Evolutionary conservation across 2,329 filamentous ascomycete species (phyloP).

Genomic region (Tolypocladium ophioglossoides): DNA sequence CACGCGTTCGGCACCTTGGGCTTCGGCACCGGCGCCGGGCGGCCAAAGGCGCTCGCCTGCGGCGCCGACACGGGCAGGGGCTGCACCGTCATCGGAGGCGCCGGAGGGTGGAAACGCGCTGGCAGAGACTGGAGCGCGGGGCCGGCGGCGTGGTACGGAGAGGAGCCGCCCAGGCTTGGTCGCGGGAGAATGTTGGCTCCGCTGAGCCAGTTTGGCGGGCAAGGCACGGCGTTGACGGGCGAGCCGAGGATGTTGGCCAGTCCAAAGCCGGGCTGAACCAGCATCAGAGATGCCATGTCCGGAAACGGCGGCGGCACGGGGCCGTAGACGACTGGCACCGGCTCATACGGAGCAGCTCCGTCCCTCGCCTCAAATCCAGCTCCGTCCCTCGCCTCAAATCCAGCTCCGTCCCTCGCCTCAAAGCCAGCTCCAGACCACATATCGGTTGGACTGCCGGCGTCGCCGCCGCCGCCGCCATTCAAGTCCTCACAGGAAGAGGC

Average conservation of each 20-base stretch:
- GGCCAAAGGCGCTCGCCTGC: not conserved
- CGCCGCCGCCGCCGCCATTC: not conserved
- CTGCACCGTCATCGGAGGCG: not conserved
- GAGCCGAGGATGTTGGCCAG: not conserved
- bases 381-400: no score
- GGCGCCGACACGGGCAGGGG: not conserved
- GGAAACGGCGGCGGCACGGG: not conserved
- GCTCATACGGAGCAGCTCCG: not conserved
- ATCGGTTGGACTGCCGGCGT: not conserved
- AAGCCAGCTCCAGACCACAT: not conserved
- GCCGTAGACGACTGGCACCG: not conserved
- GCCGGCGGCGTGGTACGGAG: not conserved
- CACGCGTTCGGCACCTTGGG: slow-evolving; percentile 28
- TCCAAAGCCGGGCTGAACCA: not conserved
- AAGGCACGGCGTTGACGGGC: not conserved
- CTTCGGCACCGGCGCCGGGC: slow-evolving; percentile 20
- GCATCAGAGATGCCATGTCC: not conserved
- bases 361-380: no score
- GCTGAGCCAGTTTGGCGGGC: not conserved
- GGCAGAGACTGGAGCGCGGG: not conserved
- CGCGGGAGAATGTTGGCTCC: not conserved
- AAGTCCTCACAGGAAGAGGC: not conserved
- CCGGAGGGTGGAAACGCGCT: not conserved
- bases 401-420: not conserved
- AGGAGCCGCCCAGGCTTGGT: not conserved